These are phyloP conservation scores for Fusarium beomiforme DNA, from an alignment of 2,329 filamentous ascomycete species.

Conservation along the genomic window DNA sequence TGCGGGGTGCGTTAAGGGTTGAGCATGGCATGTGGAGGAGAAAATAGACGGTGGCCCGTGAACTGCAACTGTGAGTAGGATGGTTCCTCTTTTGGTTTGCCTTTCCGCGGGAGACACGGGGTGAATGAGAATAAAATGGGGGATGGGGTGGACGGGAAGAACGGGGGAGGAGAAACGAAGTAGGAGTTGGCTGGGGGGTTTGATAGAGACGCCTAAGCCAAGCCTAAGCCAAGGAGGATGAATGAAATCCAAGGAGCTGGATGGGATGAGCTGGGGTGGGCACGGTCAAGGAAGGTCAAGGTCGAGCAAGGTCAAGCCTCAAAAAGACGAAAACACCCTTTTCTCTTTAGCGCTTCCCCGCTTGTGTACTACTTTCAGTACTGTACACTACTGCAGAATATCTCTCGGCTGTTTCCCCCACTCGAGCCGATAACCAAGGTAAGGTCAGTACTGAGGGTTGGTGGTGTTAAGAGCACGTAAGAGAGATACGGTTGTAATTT, in stretches of 20 bases:
- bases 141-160: conserved; percentile 9
- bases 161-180: conserved; percentile 5
- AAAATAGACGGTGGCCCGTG: conserved; percentile 42
- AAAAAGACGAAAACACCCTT: conserved; percentile 29
- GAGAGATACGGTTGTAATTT: not conserved
- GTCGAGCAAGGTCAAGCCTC: conserved; percentile 24
- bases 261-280: conserved; percentile 27
- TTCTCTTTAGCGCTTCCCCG: conserved; percentile 38
- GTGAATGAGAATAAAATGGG: not conserved
- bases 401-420: conserved; percentile 34
- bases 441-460: not conserved
- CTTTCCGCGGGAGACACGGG: conserved; percentile 18
- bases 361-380: conserved; percentile 24
- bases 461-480: not conserved
- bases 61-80: conserved; percentile 21
- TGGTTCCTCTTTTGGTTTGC: conserved; percentile 16
- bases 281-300: conserved; percentile 28
- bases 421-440: conserved; percentile 14
- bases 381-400: conserved; percentile 12
- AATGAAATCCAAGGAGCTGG: conserved; percentile 29
- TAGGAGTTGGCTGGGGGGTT: conserved; percentile 15
- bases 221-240: conserved; percentile 18
- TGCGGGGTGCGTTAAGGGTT: conserved; percentile 44
- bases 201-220: conserved; percentile 6
- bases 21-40: conserved; percentile 42